Conservation (phyloP, 345 rosid genomes). For the Murraya koenigii region DNA sequence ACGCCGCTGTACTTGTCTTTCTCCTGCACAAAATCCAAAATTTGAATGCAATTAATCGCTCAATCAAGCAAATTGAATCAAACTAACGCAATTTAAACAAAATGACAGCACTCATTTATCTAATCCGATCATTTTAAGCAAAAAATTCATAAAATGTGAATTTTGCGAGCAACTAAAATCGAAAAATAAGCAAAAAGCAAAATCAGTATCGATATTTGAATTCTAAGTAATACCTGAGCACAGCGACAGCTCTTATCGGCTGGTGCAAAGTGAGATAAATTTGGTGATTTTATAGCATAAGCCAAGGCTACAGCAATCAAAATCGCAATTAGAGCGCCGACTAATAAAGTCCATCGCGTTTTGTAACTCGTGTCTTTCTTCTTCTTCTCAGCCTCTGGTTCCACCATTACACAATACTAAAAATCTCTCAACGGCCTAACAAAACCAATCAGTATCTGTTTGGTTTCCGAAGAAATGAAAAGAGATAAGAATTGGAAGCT, state of each 20-base stretch:
- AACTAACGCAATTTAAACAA: not conserved
- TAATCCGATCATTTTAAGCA: not conserved
- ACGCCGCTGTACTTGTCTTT: slow-evolving; percentile 46
- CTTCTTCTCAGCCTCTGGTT: slow-evolving; percentile 20
- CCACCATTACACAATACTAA: slow-evolving; percentile 30
- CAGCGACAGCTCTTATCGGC: slow-evolving; percentile 47
- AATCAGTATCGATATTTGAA: not conserved
- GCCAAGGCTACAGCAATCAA: slow-evolving; percentile 43
- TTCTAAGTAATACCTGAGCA: slow-evolving; percentile 44
- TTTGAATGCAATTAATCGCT: not conserved
- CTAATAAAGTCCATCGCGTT: slow-evolving; percentile 33
- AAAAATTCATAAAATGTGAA: not conserved
- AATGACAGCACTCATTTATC: slow-evolving; percentile 47
- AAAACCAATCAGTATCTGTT: not conserved
- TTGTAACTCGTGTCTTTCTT: slow-evolving; percentile 20
- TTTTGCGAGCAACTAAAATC: not conserved
- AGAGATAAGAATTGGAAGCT: not conserved
- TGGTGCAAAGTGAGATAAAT: slow-evolving; percentile 29
- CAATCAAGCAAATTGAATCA: not conserved
- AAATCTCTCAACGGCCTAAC: not conserved
- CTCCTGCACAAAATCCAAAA: not conserved
- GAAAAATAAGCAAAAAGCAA: not conserved
- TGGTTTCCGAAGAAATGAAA: slow-evolving; percentile 16
- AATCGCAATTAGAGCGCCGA: slow-evolving; percentile 40
- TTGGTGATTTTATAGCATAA: slow-evolving; percentile 22